phyloP scores from a whole-genome alignment of 345 rosid genomes.

The Populus davidiana region DNA sequence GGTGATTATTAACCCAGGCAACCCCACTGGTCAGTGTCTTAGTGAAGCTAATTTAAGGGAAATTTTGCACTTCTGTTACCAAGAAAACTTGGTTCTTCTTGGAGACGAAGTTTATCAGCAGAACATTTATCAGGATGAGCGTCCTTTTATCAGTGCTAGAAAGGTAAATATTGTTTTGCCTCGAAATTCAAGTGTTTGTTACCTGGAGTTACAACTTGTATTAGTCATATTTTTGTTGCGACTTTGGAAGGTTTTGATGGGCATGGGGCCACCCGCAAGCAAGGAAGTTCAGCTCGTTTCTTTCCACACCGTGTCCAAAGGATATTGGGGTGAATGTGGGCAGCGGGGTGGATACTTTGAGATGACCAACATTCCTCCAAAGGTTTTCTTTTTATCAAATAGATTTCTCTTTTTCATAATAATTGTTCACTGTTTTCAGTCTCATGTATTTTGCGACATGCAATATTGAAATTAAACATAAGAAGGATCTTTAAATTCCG shows the following conservation, averaged over 20 bases:
- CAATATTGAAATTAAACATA: not conserved
- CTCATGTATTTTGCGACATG: not conserved
- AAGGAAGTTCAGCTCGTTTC: slow-evolving; percentile 91
- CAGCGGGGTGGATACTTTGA: slow-evolving; percentile 99
- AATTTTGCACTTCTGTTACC: slow-evolving; percentile 71
- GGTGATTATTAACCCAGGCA: slow-evolving; percentile 99
- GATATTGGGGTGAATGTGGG: slow-evolving; percentile 99
- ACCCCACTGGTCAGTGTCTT: slow-evolving; percentile 98
- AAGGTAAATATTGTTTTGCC: slow-evolving; percentile 49
- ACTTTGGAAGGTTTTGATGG: slow-evolving; percentile 68
- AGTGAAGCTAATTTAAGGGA: slow-evolving; percentile 87
- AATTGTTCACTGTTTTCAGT: not conserved
- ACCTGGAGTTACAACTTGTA: slow-evolving; percentile 3
- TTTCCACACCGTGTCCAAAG: slow-evolving; percentile 96
- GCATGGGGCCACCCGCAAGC: slow-evolving; percentile 80
- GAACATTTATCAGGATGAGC: slow-evolving; percentile 93
- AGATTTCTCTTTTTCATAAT: not conserved
- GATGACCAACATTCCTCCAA: slow-evolving; percentile 93
- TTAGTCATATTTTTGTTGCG: slow-evolving; percentile 10
- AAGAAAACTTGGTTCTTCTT: slow-evolving; percentile 74
- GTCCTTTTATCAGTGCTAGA: slow-evolving; percentile 82
- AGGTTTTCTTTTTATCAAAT: slow-evolving; percentile 43
- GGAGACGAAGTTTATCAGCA: slow-evolving; percentile 99
- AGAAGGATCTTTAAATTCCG: slow-evolving; percentile 11
- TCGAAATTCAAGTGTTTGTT: slow-evolving; percentile 15